A percentile compares a stretch with the other conserved stretches of the same genome.
These are phyloP conservation scores for Skeletonema marinoi DNA, from an alignment of 108 stramenopile species.

Conservation along the genomic window DNA sequence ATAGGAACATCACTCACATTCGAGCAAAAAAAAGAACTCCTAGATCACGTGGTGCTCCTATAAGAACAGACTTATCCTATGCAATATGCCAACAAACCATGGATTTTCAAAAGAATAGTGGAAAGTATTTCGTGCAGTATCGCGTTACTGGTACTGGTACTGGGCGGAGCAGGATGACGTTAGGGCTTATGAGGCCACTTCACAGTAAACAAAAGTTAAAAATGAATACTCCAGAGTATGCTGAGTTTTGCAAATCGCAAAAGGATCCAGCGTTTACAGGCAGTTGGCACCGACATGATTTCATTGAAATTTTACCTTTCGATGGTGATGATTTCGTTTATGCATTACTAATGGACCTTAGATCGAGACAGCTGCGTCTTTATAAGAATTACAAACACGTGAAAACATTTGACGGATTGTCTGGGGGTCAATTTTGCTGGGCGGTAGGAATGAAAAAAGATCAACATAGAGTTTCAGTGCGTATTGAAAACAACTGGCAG, in stretches of 20 bases:
- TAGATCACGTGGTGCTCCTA: not conserved
- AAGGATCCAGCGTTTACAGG: slow-evolving; percentile 3
- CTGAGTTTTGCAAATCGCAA: not conserved
- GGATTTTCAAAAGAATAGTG: not conserved
- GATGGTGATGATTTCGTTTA: not conserved
- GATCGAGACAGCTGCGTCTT: not conserved
- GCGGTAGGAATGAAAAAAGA: not conserved
- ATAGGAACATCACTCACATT: slow-evolving; percentile 2
- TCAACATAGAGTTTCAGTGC: not conserved
- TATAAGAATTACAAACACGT: slow-evolving; percentile 8
- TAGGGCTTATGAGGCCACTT: slow-evolving; percentile 8
- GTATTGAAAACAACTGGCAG: not conserved
- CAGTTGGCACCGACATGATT: not conserved
- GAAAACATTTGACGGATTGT: not conserved
- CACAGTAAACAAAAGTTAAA: not conserved
- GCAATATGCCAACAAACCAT: slow-evolving; percentile 13
- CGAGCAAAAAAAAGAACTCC: not conserved
- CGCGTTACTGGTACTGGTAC: no score
- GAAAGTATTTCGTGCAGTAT: slow-evolving; percentile 1
- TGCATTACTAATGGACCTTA: not conserved
- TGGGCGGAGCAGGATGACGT: not conserved
- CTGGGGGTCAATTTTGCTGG: slow-evolving; percentile 9
- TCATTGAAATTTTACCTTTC: not conserved
- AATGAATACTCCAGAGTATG: slow-evolving; percentile 2
- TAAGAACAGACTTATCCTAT: not conserved